phyloP scores from a whole-genome alignment of 306 rosid species.

The Trifolium subterraneum region DNA sequence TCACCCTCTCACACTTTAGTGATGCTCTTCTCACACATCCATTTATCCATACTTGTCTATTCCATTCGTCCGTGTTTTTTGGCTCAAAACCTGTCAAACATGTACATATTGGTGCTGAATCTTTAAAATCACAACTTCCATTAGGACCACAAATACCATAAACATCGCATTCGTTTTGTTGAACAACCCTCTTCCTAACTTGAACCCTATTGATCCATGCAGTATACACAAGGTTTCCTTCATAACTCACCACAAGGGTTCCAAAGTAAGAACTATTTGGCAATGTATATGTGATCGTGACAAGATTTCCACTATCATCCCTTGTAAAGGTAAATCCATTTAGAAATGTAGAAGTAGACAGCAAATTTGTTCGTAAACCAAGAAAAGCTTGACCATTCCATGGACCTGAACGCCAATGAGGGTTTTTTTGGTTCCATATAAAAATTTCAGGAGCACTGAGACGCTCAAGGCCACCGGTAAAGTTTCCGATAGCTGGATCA shows the following conservation, averaged over 20 bases:
- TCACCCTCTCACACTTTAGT: constrained; percentile 16
- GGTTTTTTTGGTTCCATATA: constrained; percentile 16
- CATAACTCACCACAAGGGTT: background rate
- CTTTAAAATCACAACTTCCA: constrained; percentile 41
- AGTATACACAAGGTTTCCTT: background rate
- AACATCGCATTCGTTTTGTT: constrained; percentile 29
- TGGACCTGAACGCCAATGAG: constrained; percentile 41
- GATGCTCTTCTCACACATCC: constrained; percentile 48
- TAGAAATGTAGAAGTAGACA: background rate
- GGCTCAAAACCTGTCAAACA: constrained; percentile 56
- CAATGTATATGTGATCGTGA: background rate
- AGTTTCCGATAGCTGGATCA: constrained; percentile 43
- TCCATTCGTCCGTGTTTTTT: constrained; percentile 41
- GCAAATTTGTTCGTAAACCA: constrained; percentile 13
- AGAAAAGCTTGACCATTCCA: constrained; percentile 41
- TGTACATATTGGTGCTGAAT: constrained; percentile 26
- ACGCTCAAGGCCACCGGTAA: constrained; percentile 21
- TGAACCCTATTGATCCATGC: background rate
- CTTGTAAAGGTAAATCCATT: constrained; percentile 3
- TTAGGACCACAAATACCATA: constrained; percentile 41
- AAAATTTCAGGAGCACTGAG: constrained; percentile 30
- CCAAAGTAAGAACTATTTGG: background rate
- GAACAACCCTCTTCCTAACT: background rate
- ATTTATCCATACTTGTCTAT: constrained; percentile 31
- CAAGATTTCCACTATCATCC: constrained; percentile 4